Evolutionary conservation across 768 basidiomycete genomes (phyloP).

Genomic region (Pleurotus salmoneostramineus): DNA sequence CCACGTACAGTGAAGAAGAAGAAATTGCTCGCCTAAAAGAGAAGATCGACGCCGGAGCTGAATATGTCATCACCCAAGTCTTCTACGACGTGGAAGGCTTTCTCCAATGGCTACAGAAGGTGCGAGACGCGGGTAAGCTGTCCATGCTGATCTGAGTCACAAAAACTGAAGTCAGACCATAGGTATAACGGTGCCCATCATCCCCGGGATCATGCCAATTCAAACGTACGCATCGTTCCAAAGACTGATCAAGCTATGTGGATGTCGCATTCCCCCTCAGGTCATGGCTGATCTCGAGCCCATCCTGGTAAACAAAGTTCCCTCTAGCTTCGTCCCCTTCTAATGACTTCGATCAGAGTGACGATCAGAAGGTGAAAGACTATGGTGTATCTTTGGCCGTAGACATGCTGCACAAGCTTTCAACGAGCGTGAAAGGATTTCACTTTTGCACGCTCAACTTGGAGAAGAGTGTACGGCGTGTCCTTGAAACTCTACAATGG

Average conservation of each 20-base stretch:
- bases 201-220: conserved; percentile 97
- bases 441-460: conserved; percentile 97
- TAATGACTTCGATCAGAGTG: conserved; percentile 49
- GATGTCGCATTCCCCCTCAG: conserved; percentile 65
- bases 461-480: conserved; percentile 88
- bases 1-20: conserved; percentile 48
- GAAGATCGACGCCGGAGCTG: conserved; percentile 93
- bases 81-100: conserved; percentile 96
- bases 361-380: conserved; percentile 92
- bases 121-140: conserved; percentile 65
- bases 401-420: conserved; percentile 66
- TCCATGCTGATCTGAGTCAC: neutral
- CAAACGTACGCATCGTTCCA: conserved; percentile 94
- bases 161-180: neutral
- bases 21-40: conserved; percentile 71
- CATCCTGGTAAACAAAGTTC: conserved; percentile 58
- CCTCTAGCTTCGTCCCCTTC: neutral
- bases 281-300: conserved; percentile 65
- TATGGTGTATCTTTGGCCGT: conserved; percentile 89
- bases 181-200: conserved; percentile 89
- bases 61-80: conserved; percentile 93
- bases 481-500: conserved; percentile 82
- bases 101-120: conserved; percentile 69
- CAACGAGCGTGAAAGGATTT: conserved; percentile 66
- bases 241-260: conserved; percentile 86